A percentile compares a stretch with the other conserved stretches of the same genome.
Conservation (phyloP, 139 green algal genomes). For the Chlorella vulgaris region DNA sequence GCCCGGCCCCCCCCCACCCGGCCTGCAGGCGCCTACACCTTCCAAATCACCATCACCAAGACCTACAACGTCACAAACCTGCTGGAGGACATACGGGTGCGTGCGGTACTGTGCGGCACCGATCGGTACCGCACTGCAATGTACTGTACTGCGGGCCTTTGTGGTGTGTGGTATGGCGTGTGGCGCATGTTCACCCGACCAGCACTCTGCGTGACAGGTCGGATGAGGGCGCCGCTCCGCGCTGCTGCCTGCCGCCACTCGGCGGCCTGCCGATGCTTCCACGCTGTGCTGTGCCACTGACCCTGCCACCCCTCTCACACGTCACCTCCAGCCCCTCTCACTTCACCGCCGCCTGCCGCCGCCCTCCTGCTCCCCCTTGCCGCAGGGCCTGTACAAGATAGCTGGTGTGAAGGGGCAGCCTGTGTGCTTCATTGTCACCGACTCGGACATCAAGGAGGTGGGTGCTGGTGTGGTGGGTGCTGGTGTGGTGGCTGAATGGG, state of each 20-base stretch:
- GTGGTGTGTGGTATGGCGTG: not conserved
- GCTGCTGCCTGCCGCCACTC: too few relatives aligned
- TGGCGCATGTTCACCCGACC: not conserved
- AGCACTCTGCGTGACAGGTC: too few relatives aligned
- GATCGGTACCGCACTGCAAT: too few relatives aligned
- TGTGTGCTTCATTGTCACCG: constrained; percentile 94
- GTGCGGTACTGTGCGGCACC: not conserved
- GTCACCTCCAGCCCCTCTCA: not conserved
- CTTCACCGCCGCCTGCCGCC: too few relatives aligned
- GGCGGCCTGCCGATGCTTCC: too few relatives aligned
- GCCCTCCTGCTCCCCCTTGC: not conserved
- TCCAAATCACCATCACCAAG: constrained; percentile 84
- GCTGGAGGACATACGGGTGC: constrained; percentile 93
- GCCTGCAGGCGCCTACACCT: constrained; percentile 51
- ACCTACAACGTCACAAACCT: constrained; percentile 91
- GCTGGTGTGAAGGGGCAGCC: constrained; percentile 92
- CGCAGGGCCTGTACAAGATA: constrained; percentile 84
- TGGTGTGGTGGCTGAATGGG: not conserved
- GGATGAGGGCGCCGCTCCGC: too few relatives aligned
- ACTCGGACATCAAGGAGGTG: constrained; percentile 90
- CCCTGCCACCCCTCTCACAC: not conserved
- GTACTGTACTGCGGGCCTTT: too few relatives aligned
- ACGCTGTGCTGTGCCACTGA: not conserved
- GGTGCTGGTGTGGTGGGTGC: not conserved
- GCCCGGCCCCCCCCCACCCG: too few relatives aligned